Percentiles rank a stretch among this genome's conserved stretches.
These are phyloP conservation scores for Agrocybe pediades DNA, from an alignment of 768 basidiomycete species.

Conservation along the genomic window DNA sequence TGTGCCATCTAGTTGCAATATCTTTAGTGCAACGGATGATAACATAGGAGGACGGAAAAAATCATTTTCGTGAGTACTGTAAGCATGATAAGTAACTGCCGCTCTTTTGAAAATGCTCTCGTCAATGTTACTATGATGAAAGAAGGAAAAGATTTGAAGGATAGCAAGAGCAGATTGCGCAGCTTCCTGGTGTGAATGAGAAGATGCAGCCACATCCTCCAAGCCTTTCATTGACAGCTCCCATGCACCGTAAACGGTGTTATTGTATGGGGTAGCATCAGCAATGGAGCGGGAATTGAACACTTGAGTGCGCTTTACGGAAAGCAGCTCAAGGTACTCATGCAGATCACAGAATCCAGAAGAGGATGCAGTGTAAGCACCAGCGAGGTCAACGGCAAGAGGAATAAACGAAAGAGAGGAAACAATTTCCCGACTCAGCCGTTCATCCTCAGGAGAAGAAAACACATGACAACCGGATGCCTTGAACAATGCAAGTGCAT, in stretches of 20 bases:
- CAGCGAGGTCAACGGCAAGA: conserved; percentile 10
- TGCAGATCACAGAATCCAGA: conserved; percentile 10
- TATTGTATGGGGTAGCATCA: conserved; percentile 15
- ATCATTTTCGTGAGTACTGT: not conserved
- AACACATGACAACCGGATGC: conserved; percentile 6
- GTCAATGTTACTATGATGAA: conserved; percentile 18
- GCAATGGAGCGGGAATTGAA: conserved; percentile 6
- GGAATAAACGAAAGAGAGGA: not conserved
- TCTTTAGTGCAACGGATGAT: not conserved
- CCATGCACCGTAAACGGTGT: conserved; percentile 20
- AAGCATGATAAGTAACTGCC: not conserved
- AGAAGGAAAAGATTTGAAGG: conserved; percentile 18
- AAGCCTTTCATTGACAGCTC: conserved; percentile 19
- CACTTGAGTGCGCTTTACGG: conserved; percentile 2
- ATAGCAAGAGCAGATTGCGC: conserved; percentile 18
- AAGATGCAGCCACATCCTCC: conserved; percentile 4
- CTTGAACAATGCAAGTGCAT: conserved; percentile 18
- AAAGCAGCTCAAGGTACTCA: conserved; percentile 16
- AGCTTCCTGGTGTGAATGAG: not conserved
- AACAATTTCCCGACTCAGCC: not conserved
- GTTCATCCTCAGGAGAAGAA: not conserved
- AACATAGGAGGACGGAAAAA: not conserved
- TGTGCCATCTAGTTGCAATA: not conserved
- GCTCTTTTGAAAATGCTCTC: conserved; percentile 15
- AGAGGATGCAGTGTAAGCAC: conserved; percentile 12